Base-by-base conservation (phyloP, 306 rosid genomes). In the Acmispon strigosus region DNA sequence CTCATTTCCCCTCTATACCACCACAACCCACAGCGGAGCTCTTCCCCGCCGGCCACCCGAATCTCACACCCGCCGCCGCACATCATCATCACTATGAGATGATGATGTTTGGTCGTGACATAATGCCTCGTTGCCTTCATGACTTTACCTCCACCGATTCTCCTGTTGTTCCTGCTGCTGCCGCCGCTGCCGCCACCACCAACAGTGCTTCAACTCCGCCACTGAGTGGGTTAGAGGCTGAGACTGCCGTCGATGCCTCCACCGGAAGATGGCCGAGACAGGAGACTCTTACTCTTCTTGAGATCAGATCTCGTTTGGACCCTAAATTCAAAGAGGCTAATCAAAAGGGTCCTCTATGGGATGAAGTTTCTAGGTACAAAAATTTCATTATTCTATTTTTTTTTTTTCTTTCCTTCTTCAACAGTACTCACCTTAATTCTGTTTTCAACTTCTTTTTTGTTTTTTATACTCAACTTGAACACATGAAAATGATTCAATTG, bases 261-360 rank as follows among this genome's bases (percentile, higher is more conserved):
- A 83, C 92, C 0, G 93, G 96, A 4, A 67, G 99, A 69, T 91
- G 97, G 97, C 97, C 99, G 5, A 83, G 99, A 45, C 97, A 95
- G 42, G 99, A 95, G 81, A 95, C 99, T 15, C 99, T 95, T 17
- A 91, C 96, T 63, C 96, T 95, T 70, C 88, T 95, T 76, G 96
- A 95, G 78, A 83, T 95, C 89, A 92, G 99, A 84, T 91, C 99
- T 77, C 86, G 96, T 10, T 96, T 95, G n/a, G 90, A 95, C 84
- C 77, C 85, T 69, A 89, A 91, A 82, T 95, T 95, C 82, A 95
- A 91, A 80, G 97, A 95, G 66, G 97, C 97, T 34, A 95, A 86
- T 77, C 97, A 95, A 39, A 95, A 95, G 61, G 99, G 97, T 3
- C 99, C 99, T 44, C 86, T 95, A 2, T 95, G 99, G 99, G 97